Percentiles rank a stretch among this genome's conserved stretches.
Conservation (phyloP, 139 green algal genomes). For the Chlorella sp. region DNA sequence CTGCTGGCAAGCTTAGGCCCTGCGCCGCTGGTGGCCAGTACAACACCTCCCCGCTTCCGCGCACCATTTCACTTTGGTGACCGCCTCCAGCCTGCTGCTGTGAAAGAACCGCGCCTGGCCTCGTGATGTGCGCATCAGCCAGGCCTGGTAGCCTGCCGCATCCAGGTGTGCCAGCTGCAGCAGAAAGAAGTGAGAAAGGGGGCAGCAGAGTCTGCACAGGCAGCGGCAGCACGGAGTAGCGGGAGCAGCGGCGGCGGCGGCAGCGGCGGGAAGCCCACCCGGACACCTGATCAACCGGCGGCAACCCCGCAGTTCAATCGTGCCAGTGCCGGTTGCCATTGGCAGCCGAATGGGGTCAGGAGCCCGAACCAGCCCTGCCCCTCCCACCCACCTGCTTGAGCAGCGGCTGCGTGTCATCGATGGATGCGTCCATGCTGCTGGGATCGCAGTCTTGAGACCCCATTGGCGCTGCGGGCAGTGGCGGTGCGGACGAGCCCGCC, state of each 20-base stretch:
- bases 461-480: no score
- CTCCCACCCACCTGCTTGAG: constrained; percentile 24
- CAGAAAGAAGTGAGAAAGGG: not conserved
- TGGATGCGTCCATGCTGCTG: not conserved
- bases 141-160: constrained; percentile 73
- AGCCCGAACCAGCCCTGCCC: no score
- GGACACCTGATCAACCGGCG: not conserved
- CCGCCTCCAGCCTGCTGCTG: constrained; percentile 60
- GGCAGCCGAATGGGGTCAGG: no score
- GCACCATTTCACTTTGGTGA: constrained; percentile 58
- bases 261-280: not conserved
- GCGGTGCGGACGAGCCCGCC: no score
- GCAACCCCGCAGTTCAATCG: no score
- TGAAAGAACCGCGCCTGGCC: constrained; percentile 88
- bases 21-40: no score
- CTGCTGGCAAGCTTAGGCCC: no score
- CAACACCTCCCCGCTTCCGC: not conserved
- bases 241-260: not conserved
- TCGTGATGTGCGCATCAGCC: constrained; percentile 80
- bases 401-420: constrained; percentile 30
- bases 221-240: not conserved
- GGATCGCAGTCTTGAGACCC: no score
- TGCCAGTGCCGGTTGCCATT: no score
- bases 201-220: not conserved
- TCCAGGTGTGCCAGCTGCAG: constrained; percentile 72